Evolutionary conservation across 2,329 filamentous ascomycete genomes (phyloP).

Genomic region (Epichloe hybrida): DNA sequence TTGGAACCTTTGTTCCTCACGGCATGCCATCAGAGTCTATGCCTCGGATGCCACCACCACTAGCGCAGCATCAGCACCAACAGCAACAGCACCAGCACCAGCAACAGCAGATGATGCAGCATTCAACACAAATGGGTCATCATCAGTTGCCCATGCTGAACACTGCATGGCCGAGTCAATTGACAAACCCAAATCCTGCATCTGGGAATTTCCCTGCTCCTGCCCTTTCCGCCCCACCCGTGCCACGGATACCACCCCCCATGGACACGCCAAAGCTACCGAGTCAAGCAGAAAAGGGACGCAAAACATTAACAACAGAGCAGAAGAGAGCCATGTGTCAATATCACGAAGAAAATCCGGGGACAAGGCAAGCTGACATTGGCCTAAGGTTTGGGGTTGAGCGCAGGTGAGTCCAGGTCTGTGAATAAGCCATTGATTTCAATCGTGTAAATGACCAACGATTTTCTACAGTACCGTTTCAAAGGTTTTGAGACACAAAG

Average conservation of each 20-base stretch:
- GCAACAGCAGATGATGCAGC: slow-evolving; percentile 20
- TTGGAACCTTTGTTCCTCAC: slow-evolving; percentile 39
- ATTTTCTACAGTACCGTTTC: slow-evolving; percentile 72
- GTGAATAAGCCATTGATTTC: neutral
- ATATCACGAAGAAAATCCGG: slow-evolving; percentile 81
- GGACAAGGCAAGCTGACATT: slow-evolving; percentile 90
- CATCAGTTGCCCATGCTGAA: slow-evolving; percentile 56
- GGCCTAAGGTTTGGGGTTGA: slow-evolving; percentile 92
- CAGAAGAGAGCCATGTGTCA: slow-evolving; percentile 89
- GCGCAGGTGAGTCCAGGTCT: slow-evolving; percentile 57
- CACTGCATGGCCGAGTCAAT: slow-evolving; percentile 68
- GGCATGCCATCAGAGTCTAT: slow-evolving; percentile 38
- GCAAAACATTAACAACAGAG: slow-evolving; percentile 81
- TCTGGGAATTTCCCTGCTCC: slow-evolving; percentile 43
- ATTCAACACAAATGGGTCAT: slow-evolving; percentile 34
- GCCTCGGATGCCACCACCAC: slow-evolving; percentile 37
- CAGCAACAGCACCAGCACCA: slow-evolving; percentile 6
- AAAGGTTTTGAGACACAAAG: slow-evolving; percentile 87
- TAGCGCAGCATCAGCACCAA: slow-evolving; percentile 19
- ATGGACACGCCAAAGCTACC: slow-evolving; percentile 15
- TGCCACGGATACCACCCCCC: slow-evolving; percentile 34
- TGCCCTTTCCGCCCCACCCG: slow-evolving; percentile 44
- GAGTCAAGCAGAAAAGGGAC: slow-evolving; percentile 44
- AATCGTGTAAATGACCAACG: neutral
- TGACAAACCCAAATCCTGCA: slow-evolving; percentile 53